Evolutionary conservation across 257 asterid genomes (phyloP), one percentile per base, ranked within the genome.

Genomic region (Solanum acaule): DNA sequence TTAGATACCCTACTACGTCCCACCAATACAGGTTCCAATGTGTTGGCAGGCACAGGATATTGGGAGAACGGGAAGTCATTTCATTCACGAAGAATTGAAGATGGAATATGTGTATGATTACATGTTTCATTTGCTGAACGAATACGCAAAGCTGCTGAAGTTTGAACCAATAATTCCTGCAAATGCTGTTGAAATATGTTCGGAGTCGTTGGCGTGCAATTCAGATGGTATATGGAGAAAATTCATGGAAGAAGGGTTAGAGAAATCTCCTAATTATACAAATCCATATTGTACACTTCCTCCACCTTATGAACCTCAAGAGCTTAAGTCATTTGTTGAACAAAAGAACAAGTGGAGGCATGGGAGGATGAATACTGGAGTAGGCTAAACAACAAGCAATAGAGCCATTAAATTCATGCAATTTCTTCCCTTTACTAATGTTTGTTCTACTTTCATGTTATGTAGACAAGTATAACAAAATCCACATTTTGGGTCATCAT

Each of bases 211-310:
- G 88, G 98, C 94, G 0, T 95, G 99, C 86, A 42, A 92, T 3
- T 88, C 90, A 3, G 90, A 89, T 5, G 95, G 94, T 85, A 85
- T 65, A 10, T 91, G 92, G 92, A 93, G 94, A 86, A 90, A 92
- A 71, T 95, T 93, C 92, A 93, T 95, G 98, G 95, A 92, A 86
- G 95, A 93, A 76, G 95, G 98, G 3, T 3, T 95, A 78, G 99
- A 94, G 91, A 94, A 84, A 88, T 87, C 90, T 49, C 98, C 99
- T 0, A 91, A 93, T 25, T 73, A 89, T 38, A 86, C 93, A 52
- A 84, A 34, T 44, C 99, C 98, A 20, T 38, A 33, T 33, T 96
- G 98, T 91, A 68, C 87, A 2, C 81, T 96, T 93, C 97, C 98
- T 61, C 98, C 96, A 31, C 96, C 97, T 8, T 94, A 93, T 52